These are phyloP conservation scores for Arabis alpina DNA, from an alignment of 345 rosid genomes.

Conservation along the genomic window DNA sequence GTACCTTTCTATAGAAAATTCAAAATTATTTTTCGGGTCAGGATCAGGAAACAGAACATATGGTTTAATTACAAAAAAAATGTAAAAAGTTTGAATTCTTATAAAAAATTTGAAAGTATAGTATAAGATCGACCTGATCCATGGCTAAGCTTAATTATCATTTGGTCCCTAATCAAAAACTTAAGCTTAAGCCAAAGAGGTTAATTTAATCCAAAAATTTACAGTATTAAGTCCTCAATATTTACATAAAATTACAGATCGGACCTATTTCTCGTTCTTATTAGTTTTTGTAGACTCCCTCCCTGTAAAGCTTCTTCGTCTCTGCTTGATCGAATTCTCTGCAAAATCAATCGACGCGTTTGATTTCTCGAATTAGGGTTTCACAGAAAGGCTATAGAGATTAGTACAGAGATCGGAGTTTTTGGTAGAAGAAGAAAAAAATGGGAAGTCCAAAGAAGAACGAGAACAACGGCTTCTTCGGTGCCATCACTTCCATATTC, in stretches of 20 bases:
- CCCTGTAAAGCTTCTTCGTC: conserved; percentile 21
- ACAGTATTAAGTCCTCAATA: conserved; percentile 13
- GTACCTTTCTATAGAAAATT: no score
- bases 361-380: conserved; percentile 6
- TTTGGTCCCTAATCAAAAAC: not conserved
- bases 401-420: conserved; percentile 17
- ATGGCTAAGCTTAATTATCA: not conserved
- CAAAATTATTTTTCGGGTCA: no score
- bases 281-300: conserved; percentile 24
- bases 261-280: conserved; percentile 11
- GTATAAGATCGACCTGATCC: no score
- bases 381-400: conserved; percentile 6
- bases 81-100: no score
- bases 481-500: conserved; percentile 68
- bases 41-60: no score
- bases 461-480: conserved; percentile 64
- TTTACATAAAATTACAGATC: conserved; percentile 31
- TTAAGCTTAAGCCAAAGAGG: conserved; percentile 2
- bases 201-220: conserved; percentile 12
- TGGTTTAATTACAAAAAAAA: no score
- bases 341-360: not conserved
- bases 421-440: not conserved
- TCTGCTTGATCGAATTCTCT: conserved; percentile 32
- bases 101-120: no score
- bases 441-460: conserved; percentile 65